Percentiles rank a stretch among this genome's conserved stretches.
These are phyloP conservation scores for Peronospora destructor DNA, from an alignment of 352 stramenopile genomes.

Conservation along the genomic window DNA sequence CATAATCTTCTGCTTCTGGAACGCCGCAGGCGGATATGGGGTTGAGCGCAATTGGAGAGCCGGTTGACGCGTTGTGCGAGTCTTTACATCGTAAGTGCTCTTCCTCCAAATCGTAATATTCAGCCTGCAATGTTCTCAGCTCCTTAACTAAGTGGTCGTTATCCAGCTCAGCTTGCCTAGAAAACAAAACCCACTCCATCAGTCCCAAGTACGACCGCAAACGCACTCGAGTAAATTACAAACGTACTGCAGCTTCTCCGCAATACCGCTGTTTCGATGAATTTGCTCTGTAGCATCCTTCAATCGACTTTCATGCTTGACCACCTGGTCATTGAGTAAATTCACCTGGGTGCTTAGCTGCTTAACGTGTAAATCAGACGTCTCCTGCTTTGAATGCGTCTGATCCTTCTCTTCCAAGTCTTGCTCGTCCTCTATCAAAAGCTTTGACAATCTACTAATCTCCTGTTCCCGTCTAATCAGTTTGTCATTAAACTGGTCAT, in stretches of 20 bases:
- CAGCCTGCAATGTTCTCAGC: slow-evolving; percentile 36
- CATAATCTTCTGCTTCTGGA: slow-evolving; percentile 2
- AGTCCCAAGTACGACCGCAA: not conserved
- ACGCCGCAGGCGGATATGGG: not conserved
- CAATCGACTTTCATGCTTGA: slow-evolving; percentile 71
- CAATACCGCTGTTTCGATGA: slow-evolving; percentile 29
- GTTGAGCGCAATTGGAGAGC: not conserved
- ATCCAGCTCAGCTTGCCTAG: slow-evolving; percentile 39
- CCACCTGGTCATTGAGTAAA: slow-evolving; percentile 71
- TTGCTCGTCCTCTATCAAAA: slow-evolving; percentile 32
- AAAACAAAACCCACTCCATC: slow-evolving; percentile 1
- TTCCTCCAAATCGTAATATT: slow-evolving; percentile 47
- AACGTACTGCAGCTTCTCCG: slow-evolving; percentile 51
- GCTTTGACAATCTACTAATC: slow-evolving; percentile 54
- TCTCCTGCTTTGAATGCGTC: slow-evolving; percentile 32
- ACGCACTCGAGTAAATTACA: not conserved
- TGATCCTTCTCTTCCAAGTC: slow-evolving; percentile 33
- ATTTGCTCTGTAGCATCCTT: slow-evolving; percentile 56
- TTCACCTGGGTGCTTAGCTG: slow-evolving; percentile 66
- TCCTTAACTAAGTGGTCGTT: slow-evolving; percentile 50
- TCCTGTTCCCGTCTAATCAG: slow-evolving; percentile 60
- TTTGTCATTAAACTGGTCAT: slow-evolving; percentile 42
- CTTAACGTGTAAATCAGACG: slow-evolving; percentile 54
- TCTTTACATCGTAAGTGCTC: slow-evolving; percentile 30
- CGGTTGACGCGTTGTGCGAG: slow-evolving; percentile 1